Conservation (phyloP, 1,284 basidiomycete genomes). For the Polyporus tsugae region DNA sequence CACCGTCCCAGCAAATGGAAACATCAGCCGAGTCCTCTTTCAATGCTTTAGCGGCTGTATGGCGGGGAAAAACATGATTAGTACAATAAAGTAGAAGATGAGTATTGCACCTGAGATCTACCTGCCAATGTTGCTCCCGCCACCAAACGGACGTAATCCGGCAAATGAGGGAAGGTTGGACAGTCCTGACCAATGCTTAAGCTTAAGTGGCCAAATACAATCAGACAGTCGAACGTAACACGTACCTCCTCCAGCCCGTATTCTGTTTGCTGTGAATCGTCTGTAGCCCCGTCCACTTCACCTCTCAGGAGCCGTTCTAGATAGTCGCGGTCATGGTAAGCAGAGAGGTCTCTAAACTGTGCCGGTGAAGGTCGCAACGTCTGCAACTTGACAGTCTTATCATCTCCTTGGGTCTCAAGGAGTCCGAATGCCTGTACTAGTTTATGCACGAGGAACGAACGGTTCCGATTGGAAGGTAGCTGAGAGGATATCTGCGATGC, state of each 20-base stretch:
- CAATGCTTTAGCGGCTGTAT: slow-evolving; percentile 70
- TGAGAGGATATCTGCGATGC: slow-evolving; percentile 57
- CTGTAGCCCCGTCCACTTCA: slow-evolving; percentile 30
- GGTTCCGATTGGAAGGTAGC: slow-evolving; percentile 83
- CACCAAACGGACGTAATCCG: slow-evolving; percentile 73
- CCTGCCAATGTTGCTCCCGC: slow-evolving; percentile 71
- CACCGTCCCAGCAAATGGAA: slow-evolving; percentile 87
- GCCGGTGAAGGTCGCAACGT: slow-evolving; percentile 63
- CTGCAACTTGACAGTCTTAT: slow-evolving; percentile 44
- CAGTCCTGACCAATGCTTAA: slow-evolving; percentile 68
- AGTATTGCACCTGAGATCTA: slow-evolving; percentile 6
- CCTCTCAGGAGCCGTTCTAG: slow-evolving; percentile 59
- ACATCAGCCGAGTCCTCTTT: slow-evolving; percentile 62
- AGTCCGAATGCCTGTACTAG: slow-evolving; percentile 69
- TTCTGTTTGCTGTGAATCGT: slow-evolving; percentile 36
- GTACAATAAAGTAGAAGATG: neutral
- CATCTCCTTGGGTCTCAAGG: slow-evolving; percentile 46
- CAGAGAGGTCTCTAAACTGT: slow-evolving; percentile 56
- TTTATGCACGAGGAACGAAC: slow-evolving; percentile 85
- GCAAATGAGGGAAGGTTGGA: slow-evolving; percentile 76
- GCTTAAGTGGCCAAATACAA: slow-evolving; percentile 16
- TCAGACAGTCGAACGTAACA: slow-evolving; percentile 9
- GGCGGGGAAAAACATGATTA: neutral
- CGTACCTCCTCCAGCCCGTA: slow-evolving; percentile 76
- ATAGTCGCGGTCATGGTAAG: slow-evolving; percentile 67